Conservation (phyloP, 2,329 filamentous ascomycete species). For the Colletotrichum liaoningense region DNA sequence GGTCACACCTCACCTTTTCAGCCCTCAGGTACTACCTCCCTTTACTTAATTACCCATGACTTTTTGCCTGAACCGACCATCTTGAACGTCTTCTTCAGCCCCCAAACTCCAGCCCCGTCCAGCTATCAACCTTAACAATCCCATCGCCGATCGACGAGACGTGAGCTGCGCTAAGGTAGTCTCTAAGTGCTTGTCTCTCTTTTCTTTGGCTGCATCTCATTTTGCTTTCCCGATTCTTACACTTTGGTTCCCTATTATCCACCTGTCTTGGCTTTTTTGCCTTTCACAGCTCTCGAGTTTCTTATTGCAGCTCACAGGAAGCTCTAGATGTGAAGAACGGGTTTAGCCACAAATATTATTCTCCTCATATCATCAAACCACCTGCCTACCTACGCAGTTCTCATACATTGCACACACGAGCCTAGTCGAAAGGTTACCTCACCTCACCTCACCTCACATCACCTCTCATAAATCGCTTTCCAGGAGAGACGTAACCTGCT, state of each 20-base stretch:
- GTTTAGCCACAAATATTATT: background rate
- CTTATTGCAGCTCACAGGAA: background rate
- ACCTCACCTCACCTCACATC: background rate
- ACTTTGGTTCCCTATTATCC: background rate
- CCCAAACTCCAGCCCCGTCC: background rate
- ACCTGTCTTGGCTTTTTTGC: background rate
- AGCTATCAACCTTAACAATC: conserved; percentile 10
- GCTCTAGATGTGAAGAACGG: background rate
- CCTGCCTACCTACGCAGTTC: background rate
- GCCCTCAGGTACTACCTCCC: background rate
- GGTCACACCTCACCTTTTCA: background rate
- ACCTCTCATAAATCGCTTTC: background rate
- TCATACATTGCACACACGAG: background rate
- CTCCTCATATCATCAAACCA: background rate
- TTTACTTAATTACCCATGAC: background rate
- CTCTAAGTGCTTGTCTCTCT: background rate
- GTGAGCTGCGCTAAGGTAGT: background rate
- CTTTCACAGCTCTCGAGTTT: background rate
- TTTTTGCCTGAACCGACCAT: background rate
- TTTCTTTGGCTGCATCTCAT: background rate
- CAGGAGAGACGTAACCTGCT: background rate
- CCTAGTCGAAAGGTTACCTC: background rate
- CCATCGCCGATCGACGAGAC: conserved; percentile 5
- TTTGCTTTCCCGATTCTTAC: background rate
- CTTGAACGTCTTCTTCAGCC: background rate